phyloP scores from a whole-genome alignment of 345 rosid species.

The Nasturtium officinale region DNA sequence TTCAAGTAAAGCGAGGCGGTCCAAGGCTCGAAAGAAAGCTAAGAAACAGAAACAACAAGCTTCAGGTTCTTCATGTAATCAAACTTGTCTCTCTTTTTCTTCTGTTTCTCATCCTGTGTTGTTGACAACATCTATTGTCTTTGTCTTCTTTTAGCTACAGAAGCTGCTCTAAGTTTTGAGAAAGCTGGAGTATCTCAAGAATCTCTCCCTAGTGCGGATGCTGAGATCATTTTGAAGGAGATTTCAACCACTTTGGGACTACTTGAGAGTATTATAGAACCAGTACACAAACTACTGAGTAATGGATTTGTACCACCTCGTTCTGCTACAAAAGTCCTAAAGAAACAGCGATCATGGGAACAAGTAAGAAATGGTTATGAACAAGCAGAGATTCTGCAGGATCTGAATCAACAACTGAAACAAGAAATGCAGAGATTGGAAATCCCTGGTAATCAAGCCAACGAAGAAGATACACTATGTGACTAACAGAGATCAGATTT shows the following conservation, averaged over 20 bases:
- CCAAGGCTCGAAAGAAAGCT: background rate
- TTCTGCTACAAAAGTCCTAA: background rate
- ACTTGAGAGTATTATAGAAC: background rate
- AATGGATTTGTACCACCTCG: background rate
- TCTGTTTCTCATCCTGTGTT: background rate
- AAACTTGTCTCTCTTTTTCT: background rate
- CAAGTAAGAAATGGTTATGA: constrained; percentile 8
- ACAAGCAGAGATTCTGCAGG: background rate
- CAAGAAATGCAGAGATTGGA: background rate
- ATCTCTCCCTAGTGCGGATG: background rate
- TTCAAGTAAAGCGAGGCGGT: background rate
- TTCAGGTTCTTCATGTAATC: background rate
- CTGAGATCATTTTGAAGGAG: background rate
- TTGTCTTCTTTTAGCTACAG: constrained; percentile 1
- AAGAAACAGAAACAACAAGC: background rate
- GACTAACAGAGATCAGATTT: background rate
- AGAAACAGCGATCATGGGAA: constrained; percentile 2
- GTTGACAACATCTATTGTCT: background rate
- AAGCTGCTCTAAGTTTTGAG: background rate
- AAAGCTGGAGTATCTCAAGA: background rate
- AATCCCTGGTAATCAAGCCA: background rate
- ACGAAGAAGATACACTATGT: background rate
- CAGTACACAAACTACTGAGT: background rate
- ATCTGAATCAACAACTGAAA: background rate
- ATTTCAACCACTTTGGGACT: background rate